Base-by-base conservation (phyloP, 148 eudicot genomes). In the Cornus kousa region DNA sequence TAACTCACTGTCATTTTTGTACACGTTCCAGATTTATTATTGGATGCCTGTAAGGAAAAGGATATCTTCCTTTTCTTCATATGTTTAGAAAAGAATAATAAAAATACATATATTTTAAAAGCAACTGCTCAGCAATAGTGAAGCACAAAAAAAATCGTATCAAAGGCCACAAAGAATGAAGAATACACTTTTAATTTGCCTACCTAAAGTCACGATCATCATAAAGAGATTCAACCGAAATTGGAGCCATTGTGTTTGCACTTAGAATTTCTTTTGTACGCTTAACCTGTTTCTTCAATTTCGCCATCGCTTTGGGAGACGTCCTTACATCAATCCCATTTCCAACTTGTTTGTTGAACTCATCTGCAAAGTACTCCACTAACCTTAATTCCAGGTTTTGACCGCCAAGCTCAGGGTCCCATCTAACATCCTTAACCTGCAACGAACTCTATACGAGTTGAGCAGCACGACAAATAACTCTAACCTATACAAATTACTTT, bases 171-270 rank as follows among this genome's bases (percentile, higher is more conserved):
- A 75, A 75, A 75, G 17, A 65, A 10, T 40, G 55, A 23, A 66
- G 3, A 75, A 24, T 39, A 37, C 71, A n/a, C 33, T 24, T 50
- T 59, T 5, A 33, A 48, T 74, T 53, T 9, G 73, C 84, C 70
- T 78, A 94, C 99, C 98, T 97, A 85, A 97, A 94, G 84, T 97
- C 99, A 80, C 90, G 93, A 82, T 97, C 99, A 74, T 97, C 95
- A 79, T 91, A 83, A 71, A 97, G 84, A 70, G 99, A 97, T 87
- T 97, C 99, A 46, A 97, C 99, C 43, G 98, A 97, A 69, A 97
- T 91, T 11, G 98, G 99, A 67, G 98, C 98, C 81, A 80, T 73
- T 46, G 97, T 90, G 82, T 97, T 97, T 33, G 98, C 99, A 85
- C 99, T 97, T 43, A 97, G 82, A 73, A 97, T 93, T 79, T 97